Evolutionary conservation across 2,329 filamentous ascomycete genomes (phyloP).

Genomic region (Arthroderma uncinatum): DNA sequence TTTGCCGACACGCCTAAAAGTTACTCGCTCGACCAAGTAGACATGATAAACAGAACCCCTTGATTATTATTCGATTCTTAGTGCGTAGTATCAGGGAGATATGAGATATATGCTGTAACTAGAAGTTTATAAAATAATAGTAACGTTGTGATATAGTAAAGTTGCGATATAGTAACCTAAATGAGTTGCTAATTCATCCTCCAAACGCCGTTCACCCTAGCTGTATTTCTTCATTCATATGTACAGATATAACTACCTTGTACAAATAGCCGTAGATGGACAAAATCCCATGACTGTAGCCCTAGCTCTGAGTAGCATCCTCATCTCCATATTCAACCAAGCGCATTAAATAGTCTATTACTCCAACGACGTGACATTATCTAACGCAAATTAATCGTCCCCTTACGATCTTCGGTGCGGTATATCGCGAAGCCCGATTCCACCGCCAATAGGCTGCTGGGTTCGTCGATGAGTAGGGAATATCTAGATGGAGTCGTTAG

Average conservation of each 20-base stretch:
- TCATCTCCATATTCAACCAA: background rate
- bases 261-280: background rate
- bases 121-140: too few relatives aligned
- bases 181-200: background rate
- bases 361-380: constrained; percentile 59
- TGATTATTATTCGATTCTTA: too few relatives aligned
- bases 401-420: constrained; percentile 44
- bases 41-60: too few relatives aligned
- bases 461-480: constrained; percentile 51
- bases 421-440: constrained; percentile 66
- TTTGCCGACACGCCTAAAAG: background rate
- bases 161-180: background rate
- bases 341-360: constrained; percentile 22
- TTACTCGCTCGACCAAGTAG: background rate
- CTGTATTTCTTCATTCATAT: background rate
- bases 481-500: constrained; percentile 33
- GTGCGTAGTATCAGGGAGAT: too few relatives aligned
- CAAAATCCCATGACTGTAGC: background rate
- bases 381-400: constrained; percentile 44
- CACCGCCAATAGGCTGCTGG: constrained; percentile 59
- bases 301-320: background rate
- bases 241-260: background rate
- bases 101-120: too few relatives aligned
- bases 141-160: background rate
- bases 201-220: background rate